phyloP scores from a whole-genome alignment of 208 protist species.

The Trypanosoma vivax region DNA sequence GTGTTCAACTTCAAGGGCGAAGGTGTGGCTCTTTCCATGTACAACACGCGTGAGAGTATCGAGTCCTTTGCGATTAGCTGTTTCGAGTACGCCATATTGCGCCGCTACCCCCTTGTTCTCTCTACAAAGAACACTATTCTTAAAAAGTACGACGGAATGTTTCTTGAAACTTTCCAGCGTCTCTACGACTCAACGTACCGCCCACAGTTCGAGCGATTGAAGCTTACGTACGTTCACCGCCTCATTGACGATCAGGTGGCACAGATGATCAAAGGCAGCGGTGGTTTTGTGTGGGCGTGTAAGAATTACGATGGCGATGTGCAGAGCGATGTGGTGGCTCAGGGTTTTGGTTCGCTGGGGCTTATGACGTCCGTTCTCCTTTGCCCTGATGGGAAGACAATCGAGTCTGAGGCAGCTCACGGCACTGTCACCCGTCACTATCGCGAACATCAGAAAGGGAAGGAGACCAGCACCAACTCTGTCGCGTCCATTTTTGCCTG shows the following conservation, averaged over 20 bases:
- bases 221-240: conserved; percentile 93
- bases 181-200: conserved; percentile 92
- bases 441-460: conserved; percentile 92
- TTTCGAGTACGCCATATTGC: conserved; percentile 92
- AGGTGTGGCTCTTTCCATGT: conserved; percentile 93
- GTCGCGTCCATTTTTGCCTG: conserved; percentile 98
- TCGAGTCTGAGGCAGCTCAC: conserved; percentile 97
- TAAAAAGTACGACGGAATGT: conserved; percentile 97
- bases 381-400: conserved; percentile 94
- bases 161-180: conserved; percentile 94
- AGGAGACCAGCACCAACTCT: conserved; percentile 96
- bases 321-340: conserved; percentile 96
- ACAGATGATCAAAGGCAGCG: conserved; percentile 88
- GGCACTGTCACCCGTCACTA: conserved; percentile 98
- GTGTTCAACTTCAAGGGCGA: conserved; percentile 89
- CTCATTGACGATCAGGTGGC: conserved; percentile 98
- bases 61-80: conserved; percentile 91
- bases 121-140: conserved; percentile 98
- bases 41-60: conserved; percentile 96
- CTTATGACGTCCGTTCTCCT: conserved; percentile 98
- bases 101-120: conserved; percentile 90
- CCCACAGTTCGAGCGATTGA: conserved; percentile 72
- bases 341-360: conserved; percentile 96
- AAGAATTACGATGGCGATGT: conserved; percentile 99
- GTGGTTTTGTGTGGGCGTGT: conserved; percentile 96